Evolutionary conservation across 805 yeast genomes (phyloP).

Genomic region (Suhomyces vadensis): DNA sequence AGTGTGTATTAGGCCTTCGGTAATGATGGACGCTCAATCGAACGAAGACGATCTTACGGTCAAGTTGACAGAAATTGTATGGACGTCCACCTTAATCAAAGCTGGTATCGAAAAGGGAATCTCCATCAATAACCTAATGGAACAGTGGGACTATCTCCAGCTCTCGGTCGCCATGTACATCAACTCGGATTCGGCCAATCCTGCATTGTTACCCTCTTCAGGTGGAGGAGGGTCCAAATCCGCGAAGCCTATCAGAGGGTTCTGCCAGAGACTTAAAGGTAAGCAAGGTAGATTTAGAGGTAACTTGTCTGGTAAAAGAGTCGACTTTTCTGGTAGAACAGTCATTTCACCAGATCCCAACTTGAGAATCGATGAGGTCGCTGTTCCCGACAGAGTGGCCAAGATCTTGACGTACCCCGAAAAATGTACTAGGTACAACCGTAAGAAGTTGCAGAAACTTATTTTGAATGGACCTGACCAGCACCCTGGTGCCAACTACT

Average conservation of each 20-base stretch:
- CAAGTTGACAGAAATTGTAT: conserved; percentile 91
- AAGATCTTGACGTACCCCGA: conserved; percentile 96
- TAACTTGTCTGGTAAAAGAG: conserved; percentile 96
- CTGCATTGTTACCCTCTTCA: conserved; percentile 71
- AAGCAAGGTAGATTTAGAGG: conserved; percentile 99
- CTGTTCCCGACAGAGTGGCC: conserved; percentile 96
- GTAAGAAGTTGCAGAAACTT: conserved; percentile 69
- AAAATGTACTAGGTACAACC: conserved; percentile 85
- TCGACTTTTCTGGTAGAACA: conserved; percentile 96
- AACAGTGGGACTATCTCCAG: conserved; percentile 98
- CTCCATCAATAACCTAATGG: conserved; percentile 90
- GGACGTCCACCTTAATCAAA: conserved; percentile 91
- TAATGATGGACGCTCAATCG: conserved; percentile 85
- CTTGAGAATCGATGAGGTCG: conserved; percentile 91
- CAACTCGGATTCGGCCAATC: conserved; percentile 89
- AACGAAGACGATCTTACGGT: conserved; percentile 98
- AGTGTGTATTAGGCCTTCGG: conserved; percentile 97
- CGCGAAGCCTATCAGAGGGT: conserved; percentile 84
- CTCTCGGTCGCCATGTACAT: conserved; percentile 96
- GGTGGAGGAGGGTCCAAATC: conserved; percentile 54
- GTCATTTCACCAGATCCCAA: conserved; percentile 99
- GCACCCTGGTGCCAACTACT: conserved; percentile 96
- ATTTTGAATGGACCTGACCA: conserved; percentile 81
- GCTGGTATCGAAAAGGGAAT: conserved; percentile 96
- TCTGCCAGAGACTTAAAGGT: conserved; percentile 96